Base-by-base conservation (phyloP, 2,329 filamentous ascomycete genomes). In the Nigrograna mackinnonii region DNA sequence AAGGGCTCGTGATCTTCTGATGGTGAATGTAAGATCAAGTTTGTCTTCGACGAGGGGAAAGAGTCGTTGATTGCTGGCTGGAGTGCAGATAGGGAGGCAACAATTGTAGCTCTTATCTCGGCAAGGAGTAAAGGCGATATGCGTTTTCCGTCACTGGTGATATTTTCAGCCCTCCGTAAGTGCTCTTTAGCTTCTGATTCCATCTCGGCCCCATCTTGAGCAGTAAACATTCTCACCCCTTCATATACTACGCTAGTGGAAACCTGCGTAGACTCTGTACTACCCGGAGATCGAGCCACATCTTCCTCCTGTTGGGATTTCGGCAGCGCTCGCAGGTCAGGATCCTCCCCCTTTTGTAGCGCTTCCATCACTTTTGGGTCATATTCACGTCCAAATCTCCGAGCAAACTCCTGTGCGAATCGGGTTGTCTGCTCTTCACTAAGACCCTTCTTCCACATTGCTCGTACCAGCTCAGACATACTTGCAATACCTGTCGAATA, bases 21-120 rank as follows among this genome's bases (percentile, higher is more conserved):
- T 2, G 82, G 80, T 48, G 82, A 84, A 43, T 83, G 78, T 11
- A 86, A 67, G 4, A 80, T 72, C 14, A 84, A 66, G 50, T 85
- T 79, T 3, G 80, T 77, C 49, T 80, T 81, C 21, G 68, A 63
- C 18, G 72, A 68, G 3, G 75, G 69, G 35, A 77, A 75, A n/a
- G 68, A 54, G 62, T 72, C 37, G 69, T 71, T 41, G 72, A 60
- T 45, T 54, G 70, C 45, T 4, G 64, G 55, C 32, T 56, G 50
- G 21, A 62, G 43, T 6, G 59, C 43, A 6, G 56, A 53, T 6
- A 84, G 63, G 16, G 77, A 78, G 26, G 78, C 76, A 46, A 72
- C 74, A 34, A 80, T 67, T 13, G 73, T 74, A 13, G 78, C 72
- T 11, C 70, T 63, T 30, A 83, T 70, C 55, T 80, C 77, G n/a